phyloP scores from a whole-genome alignment of 2,329 filamentous ascomycete genomes.

The Lachnellula occidentalis region DNA sequence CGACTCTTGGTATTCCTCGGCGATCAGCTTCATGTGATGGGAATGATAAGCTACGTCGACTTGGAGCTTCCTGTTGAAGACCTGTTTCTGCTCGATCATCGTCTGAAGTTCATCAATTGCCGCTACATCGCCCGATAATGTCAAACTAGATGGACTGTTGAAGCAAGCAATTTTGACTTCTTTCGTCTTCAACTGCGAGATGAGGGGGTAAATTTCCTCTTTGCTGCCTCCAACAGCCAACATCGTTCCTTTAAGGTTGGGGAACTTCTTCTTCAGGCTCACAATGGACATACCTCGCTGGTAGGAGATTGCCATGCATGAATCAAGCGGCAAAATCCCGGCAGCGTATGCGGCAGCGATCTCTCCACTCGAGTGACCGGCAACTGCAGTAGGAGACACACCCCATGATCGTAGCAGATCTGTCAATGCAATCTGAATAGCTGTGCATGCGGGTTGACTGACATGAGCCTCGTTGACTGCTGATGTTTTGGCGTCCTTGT shows the following conservation, averaged over 20 bases:
- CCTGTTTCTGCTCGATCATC: slow-evolving; percentile 5
- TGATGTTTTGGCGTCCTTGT: slow-evolving; percentile 20
- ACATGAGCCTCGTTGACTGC: slow-evolving; percentile 25
- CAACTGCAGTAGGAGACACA: slow-evolving; percentile 33
- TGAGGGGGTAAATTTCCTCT: slow-evolving; percentile 9
- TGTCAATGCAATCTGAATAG: slow-evolving; percentile 43
- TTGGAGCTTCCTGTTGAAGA: slow-evolving; percentile 18
- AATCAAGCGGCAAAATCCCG: slow-evolving; percentile 29
- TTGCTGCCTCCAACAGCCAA: slow-evolving; percentile 14
- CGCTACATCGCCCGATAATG: slow-evolving; percentile 22
- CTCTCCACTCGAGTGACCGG: slow-evolving; percentile 44
- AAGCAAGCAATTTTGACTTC: slow-evolving; percentile 24
- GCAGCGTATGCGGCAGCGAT: slow-evolving; percentile 43
- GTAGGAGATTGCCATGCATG: slow-evolving; percentile 42
- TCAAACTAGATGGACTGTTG: slow-evolving; percentile 28
- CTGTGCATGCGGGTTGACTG: slow-evolving; percentile 39
- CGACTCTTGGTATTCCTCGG: slow-evolving; percentile 9
- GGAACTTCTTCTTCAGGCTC: slow-evolving; percentile 5
- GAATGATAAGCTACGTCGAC: slow-evolving; percentile 29
- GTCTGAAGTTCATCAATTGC: slow-evolving; percentile 20
- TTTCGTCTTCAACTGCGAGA: neutral
- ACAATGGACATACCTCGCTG: slow-evolving; percentile 25
- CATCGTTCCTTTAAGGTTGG: slow-evolving; percentile 12
- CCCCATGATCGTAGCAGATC: slow-evolving; percentile 39
- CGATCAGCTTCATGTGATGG: slow-evolving; percentile 25